A percentile compares a stretch with the other conserved stretches of the same genome.
Conservation (phyloP, 1,139 yeast genomes). For the Candida neerlandica region DNA sequence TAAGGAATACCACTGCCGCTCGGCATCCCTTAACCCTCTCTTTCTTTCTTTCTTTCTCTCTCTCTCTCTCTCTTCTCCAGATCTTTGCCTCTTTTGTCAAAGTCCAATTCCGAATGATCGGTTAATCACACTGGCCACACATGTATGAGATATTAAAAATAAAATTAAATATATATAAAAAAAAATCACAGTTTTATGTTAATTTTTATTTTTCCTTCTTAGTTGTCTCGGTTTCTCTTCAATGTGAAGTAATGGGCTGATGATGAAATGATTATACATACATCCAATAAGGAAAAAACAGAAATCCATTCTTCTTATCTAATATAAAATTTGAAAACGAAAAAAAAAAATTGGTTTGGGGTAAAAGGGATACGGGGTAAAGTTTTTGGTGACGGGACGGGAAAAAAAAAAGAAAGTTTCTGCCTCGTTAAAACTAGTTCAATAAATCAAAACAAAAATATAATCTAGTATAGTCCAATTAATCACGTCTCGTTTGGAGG, state of each 20-base stretch:
- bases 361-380: background rate
- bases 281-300: slow-evolving; percentile 36
- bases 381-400: too few species aligned
- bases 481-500: background rate
- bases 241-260: slow-evolving; percentile 1
- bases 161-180: background rate
- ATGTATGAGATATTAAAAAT: background rate
- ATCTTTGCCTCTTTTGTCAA: background rate
- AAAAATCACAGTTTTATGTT: slow-evolving; percentile 24
- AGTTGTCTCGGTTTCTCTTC: slow-evolving; percentile 9
- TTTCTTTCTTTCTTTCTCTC: background rate
- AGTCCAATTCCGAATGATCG: background rate
- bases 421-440: background rate
- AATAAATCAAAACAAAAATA: too few species aligned
- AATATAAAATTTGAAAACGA: background rate
- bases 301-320: slow-evolving; percentile 27
- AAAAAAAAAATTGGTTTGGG: background rate
- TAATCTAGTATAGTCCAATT: too few species aligned
- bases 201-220: slow-evolving; percentile 27
- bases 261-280: slow-evolving; percentile 26
- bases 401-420: background rate
- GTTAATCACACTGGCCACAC: background rate
- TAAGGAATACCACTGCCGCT: background rate
- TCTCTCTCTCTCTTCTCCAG: background rate
- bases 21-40: background rate